These are phyloP conservation scores for Extremus antarcticus DNA, from an alignment of 495 filamentous ascomycete species.

Conservation along the genomic window DNA sequence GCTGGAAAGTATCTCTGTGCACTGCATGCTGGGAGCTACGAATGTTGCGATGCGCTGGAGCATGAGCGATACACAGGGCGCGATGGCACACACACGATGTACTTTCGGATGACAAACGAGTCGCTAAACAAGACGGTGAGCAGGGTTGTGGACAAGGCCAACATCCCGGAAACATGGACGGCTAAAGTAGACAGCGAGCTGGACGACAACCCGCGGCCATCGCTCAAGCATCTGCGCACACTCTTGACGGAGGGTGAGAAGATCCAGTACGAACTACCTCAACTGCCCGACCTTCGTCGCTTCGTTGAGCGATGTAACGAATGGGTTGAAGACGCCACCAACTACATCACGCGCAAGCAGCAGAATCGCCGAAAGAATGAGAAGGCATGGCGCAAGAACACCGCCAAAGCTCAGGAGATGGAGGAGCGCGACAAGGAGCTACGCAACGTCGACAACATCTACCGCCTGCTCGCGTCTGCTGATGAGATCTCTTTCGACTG, in stretches of 20 bases:
- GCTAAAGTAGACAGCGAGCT: conserved; percentile 79
- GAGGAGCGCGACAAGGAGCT: conserved; percentile 84
- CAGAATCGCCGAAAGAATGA: conserved; percentile 97
- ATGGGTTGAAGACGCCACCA: conserved; percentile 95
- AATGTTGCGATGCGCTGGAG: conserved; percentile 63
- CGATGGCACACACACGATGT: conserved; percentile 40
- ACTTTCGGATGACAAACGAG: conserved; percentile 57
- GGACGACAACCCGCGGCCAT: conserved; percentile 69
- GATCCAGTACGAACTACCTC: conserved; percentile 85
- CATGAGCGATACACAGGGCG: conserved; percentile 36
- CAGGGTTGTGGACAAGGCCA: conserved; percentile 76
- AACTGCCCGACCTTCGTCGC: conserved; percentile 66
- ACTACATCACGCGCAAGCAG: conserved; percentile 95
- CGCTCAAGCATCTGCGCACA: conserved; percentile 72
- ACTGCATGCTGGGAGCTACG: conserved; percentile 60
- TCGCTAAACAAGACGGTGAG: conserved; percentile 52
- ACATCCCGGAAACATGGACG: conserved; percentile 77
- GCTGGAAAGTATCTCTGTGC: conserved; percentile 70
- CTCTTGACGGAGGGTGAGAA: conserved; percentile 91
- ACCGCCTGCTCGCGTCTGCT: conserved; percentile 70
- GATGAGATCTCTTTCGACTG: conserved; percentile 89
- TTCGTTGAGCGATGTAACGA: conserved; percentile 95
- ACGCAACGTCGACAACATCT: conserved; percentile 82
- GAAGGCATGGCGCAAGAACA: conserved; percentile 69
- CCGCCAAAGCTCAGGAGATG: conserved; percentile 64